Evolutionary conservation across 2,329 filamentous ascomycete species (phyloP).

Genomic region (Fusarium bulbicola): DNA sequence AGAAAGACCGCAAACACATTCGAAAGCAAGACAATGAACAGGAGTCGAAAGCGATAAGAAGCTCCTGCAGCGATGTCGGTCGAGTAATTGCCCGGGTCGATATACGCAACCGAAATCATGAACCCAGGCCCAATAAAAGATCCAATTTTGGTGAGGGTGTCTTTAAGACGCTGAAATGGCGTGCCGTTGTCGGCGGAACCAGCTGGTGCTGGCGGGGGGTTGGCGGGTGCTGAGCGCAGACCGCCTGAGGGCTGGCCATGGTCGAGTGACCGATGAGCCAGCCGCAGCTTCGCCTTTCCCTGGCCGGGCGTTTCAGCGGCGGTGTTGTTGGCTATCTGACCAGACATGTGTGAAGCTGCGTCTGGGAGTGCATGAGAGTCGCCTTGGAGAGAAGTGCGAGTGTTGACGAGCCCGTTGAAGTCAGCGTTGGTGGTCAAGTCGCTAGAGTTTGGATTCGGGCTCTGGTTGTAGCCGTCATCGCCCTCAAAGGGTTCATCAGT

Average conservation of each 20-base stretch:
- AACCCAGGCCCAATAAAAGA: not conserved
- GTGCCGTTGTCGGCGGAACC: not conserved
- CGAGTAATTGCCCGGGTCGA: not conserved
- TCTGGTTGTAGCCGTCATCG: not conserved
- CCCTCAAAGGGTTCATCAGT: not conserved
- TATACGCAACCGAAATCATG: not conserved
- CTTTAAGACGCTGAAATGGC: not conserved
- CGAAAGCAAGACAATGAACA: not conserved
- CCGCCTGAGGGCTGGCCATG: not conserved
- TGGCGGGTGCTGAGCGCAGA: not conserved
- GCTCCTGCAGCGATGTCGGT: not conserved
- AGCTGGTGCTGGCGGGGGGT: not conserved
- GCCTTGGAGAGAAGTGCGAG: not conserved
- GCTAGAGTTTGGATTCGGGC: not conserved
- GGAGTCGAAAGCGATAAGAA: not conserved
- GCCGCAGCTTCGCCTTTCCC: not conserved
- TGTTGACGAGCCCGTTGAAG: not conserved
- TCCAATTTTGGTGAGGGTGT: not conserved
- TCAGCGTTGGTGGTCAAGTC: not conserved
- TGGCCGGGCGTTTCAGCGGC: not conserved
- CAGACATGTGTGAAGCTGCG: not conserved
- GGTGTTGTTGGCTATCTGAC: not conserved
- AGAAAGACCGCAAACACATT: not conserved
- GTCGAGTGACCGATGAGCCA: not conserved
- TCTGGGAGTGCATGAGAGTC: not conserved